Evolutionary conservation across 1,284 basidiomycete genomes (phyloP), one percentile per base, ranked within the genome.

Genomic region (Fomitopsis betulina): DNA sequence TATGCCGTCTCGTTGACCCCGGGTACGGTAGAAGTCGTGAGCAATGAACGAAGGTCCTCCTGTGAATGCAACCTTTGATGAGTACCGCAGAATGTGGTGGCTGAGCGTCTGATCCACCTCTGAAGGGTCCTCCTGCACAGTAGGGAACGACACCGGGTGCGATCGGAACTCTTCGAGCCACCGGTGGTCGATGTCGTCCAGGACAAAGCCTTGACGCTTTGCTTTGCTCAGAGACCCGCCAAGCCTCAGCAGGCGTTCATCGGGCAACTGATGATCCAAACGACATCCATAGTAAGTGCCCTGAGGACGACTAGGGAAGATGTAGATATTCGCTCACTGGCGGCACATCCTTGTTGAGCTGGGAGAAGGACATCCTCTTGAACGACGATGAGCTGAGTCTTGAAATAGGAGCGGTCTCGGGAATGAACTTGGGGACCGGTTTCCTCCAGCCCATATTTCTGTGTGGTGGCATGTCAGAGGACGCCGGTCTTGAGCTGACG

Each of bases 351-450:
- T 69, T 68, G 49, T 67, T 62, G 37, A 66, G 51, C 47, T 63
- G 65, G 51, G 70, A 56, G 43, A 71, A 61, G 12, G 72, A 70
- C 30, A 72, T 67, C 43, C 71, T 68, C 57, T 66, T 66, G 50
- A 70, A 40, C 54, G 60, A 52, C 52, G 67, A 66, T 19, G 67
- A 62, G 58, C 68, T 68, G 38, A 66, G 67, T 33, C 69, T 66
- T 3, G 67, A 67, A 40, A 73, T 81, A 5, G 81, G 80, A 10
- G 80, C 79, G 15, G 82, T 84, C 13, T 85, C 84, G 39, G 86
- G 85, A 32, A 85, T 76, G 69, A 82, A 86, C 57, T 72, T 73
- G 2, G 86, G 86, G 39, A 80, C 85, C 39, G 86, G 86, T 68
- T 88, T 88, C 55, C 86, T 77, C 69, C 85, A 83, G 68, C 81